Evolutionary conservation across 202 grass and related monocot species (phyloP).

Genomic region (Saccharum hybrid): DNA sequence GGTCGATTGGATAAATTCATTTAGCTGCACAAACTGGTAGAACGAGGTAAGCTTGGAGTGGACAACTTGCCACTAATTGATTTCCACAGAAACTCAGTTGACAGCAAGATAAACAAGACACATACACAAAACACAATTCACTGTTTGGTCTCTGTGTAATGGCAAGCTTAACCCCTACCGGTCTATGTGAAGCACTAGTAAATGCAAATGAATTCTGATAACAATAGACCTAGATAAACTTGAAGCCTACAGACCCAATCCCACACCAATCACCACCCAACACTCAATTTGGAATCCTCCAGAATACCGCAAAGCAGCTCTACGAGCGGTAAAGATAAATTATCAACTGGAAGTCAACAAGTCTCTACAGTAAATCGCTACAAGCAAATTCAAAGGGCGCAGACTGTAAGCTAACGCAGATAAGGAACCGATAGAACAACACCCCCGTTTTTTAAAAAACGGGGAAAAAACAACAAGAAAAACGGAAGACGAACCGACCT

Average conservation of each 20-base stretch:
- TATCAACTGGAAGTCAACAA: not conserved
- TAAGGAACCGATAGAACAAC: not conserved
- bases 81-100: not conserved
- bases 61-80: not conserved
- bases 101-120: not conserved
- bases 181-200: not conserved
- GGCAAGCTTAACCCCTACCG: not conserved
- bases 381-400: conserved; percentile 1
- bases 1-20: not conserved
- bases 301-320: conserved; percentile 20
- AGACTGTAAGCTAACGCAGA: not conserved
- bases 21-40: not conserved
- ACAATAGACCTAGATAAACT: not conserved
- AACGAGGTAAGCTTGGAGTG: not conserved
- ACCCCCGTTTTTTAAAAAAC: not conserved
- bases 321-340: not conserved
- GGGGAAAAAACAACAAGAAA: not conserved
- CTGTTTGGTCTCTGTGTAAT: conserved; percentile 7
- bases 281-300: not conserved
- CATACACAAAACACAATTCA: not conserved
- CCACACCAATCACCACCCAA: not conserved
- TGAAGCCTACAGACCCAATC: not conserved
- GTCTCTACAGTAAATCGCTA: not conserved
- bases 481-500: conserved; percentile 45
- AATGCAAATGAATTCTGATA: conserved; percentile 13